Evolutionary conservation across 768 basidiomycete genomes (phyloP), one percentile per base, ranked within the genome.

Genomic region (Pleurotus giganteus): DNA sequence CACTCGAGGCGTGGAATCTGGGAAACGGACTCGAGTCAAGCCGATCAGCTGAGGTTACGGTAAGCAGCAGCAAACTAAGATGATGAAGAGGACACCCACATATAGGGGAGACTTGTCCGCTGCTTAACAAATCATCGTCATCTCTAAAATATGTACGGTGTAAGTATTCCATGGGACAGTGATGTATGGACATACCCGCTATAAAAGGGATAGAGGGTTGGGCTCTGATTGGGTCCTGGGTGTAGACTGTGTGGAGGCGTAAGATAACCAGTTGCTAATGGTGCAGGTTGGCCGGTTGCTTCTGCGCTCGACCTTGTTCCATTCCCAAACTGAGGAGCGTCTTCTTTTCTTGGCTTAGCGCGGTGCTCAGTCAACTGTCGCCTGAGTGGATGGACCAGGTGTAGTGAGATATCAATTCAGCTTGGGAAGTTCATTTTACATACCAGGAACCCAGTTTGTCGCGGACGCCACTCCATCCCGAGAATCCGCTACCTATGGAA

Each of bases 61-160:
- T 43, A n/a, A 17, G 12, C 12, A 26, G 12, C 1, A 26, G 29
- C 26, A 11, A 19, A 2, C 19, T 28, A 28, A 57, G 4, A 44
- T 4, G 41, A 15, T 8, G 13, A 21, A 50, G 21, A 53, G 51
- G 51, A 56, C 12, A 69, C 79, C 62, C 66, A 86, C 88, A 84
- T 57, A 80, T 71, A 4, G 89, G 88, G 23, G 89, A 92, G 1
- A 77, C 81, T 63, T 89, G 89, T 0, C 88, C 88, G 62, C 89
- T 91, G 65, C 89, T 91, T 47, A 87, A 68, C n/a, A 85, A 69
- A 12, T 87, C 84, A 12, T 87, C 87, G 17, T 82, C 81, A 9
- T 88, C 86, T 6, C 52, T 44, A 53, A 15, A 29, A 2, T 43
- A 3, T 9, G 27, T 15, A 27, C 7, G 4, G 9, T 42, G 21